Evolutionary conservation across 768 basidiomycete species (phyloP).

Genomic region (Cystobasidiopsis lactophilus): DNA sequence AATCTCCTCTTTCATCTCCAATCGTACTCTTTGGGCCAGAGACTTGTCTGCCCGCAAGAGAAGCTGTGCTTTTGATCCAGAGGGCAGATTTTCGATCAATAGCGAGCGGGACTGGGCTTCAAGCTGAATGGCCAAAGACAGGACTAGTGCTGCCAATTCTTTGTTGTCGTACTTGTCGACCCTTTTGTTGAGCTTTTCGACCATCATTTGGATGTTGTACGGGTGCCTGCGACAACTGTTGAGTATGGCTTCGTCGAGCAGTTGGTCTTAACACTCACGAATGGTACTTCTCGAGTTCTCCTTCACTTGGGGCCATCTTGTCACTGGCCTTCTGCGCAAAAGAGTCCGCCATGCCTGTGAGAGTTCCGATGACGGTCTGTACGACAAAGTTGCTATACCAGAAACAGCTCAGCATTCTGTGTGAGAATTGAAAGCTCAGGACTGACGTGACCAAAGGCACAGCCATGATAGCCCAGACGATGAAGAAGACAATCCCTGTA

Average conservation of each 20-base stretch:
- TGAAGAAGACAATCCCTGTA: conserved; percentile 5
- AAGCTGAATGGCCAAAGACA: neutral
- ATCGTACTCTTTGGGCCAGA: neutral
- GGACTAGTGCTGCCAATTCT: neutral
- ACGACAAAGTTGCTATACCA: no score
- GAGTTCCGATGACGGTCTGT: neutral
- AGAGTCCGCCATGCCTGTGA: neutral
- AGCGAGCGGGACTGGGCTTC: neutral
- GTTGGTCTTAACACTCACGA: no score
- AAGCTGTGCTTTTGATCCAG: neutral
- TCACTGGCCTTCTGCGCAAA: neutral
- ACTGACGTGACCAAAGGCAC: neutral
- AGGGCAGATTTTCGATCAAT: neutral
- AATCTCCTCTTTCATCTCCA: neutral
- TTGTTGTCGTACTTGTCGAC: neutral
- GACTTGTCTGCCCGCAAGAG: neutral
- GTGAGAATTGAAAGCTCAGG: neutral
- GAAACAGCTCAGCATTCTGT: neutral
- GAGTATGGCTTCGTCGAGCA: no score
- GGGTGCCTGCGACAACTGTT: no score
- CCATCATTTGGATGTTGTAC: neutral
- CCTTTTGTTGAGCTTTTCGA: neutral
- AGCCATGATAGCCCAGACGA: conserved; percentile 5
- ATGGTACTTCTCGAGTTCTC: neutral
- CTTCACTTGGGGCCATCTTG: neutral